Base-by-base conservation (phyloP, 208 protist genomes). In the Leishmania guyanensis region DNA sequence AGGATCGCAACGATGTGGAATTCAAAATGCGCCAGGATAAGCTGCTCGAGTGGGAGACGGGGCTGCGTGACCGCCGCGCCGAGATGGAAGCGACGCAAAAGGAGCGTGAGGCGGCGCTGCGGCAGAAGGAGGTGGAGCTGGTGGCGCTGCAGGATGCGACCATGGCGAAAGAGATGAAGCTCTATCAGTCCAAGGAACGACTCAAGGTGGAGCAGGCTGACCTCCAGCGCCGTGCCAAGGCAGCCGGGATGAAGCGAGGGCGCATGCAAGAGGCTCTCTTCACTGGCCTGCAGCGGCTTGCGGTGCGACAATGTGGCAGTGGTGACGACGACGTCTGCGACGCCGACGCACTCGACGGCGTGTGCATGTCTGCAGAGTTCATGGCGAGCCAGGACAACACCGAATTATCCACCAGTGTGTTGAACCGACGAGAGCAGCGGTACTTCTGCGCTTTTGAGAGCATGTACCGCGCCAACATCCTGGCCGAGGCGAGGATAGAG, bases 381-480 rank as follows among this genome's bases (percentile, higher is more conserved):
- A 79, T 79, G 36, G 76, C 77, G 4, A 33, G 22, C 50, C 70
- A 75, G 46, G 76, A 68, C 0, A 69, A 80, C 50, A 20, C 29
- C 20, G 70, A 56, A n/a, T 20, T 80, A 22, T 29, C 83, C 10
- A 14, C 79, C n/a, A 65, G 70, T 17, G 80, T 77, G 36, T 74
- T 86, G n/a, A 77, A 82, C 73, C 65, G 72, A 5, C 83, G 83
- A 17, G 36, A 39, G 36, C 36, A 39, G 36, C 36, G 36, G 36
- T 83, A 87, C 82, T 77, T 91, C 43, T 64, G 74, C 50, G 80
- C 81, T 17, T 82, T 83, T 29, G 88, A 91, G 78, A 82, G 82
- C 56, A 78, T 88, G 70, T 86, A 87, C 82, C 88, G 88, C 80
- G 73, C 75, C 75, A 85, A 75, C 74, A 73, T 91, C 65, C 62